Base-by-base conservation (phyloP, 2,329 filamentous ascomycete species). In the Cercospora janseana region DNA sequence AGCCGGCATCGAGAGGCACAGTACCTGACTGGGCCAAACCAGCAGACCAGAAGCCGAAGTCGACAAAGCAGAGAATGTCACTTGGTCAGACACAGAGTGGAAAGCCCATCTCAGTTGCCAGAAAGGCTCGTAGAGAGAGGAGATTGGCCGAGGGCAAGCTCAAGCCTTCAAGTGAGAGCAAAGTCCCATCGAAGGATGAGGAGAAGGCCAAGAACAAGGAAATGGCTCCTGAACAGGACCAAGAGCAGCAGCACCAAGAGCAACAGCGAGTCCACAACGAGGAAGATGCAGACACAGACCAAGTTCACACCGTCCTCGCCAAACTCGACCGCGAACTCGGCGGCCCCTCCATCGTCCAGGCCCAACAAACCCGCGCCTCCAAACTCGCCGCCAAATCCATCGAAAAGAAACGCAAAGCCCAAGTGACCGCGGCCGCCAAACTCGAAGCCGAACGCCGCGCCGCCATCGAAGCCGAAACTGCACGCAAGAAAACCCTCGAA, bases 401-500 rank as follows among this genome's bases (percentile, higher is more conserved):
- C n/a, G 40, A 55, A 32, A 55, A 51, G 21, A 48, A 51, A 13
- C 37, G 44, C 21, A 40, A 28, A 27, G 12, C 32, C 6, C 48
- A 48, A 34, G n/a, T 40, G 15, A 26, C 16, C 18, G 35, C 46
- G 18, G 35, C 51, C 8, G 27, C 41, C 21, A 56, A 54, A 28
- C 27, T 38, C 18, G 44, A 52, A 38, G 12, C 46, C 6, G 28
- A 50, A 37, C 45, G 38, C 13, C 32, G 18, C 15, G 44, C 44
- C 3, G 24, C 8, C 8, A 26, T 34, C 7, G 31, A 47, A 32
- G 42, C 31, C 31, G 29, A 51, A 13, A 16, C 34, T 6, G 15
- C 46, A 16, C 48, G 27, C 12, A 49, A 27, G 38, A 57, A 47
- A 29, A 54, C 32, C 20, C 48, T 49, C 28, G 79, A 83, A 56